A percentile compares a stretch with the other conserved stretches of the same genome.
Conservation (phyloP, 768 basidiomycete species). For the Collybia sordida region DNA sequence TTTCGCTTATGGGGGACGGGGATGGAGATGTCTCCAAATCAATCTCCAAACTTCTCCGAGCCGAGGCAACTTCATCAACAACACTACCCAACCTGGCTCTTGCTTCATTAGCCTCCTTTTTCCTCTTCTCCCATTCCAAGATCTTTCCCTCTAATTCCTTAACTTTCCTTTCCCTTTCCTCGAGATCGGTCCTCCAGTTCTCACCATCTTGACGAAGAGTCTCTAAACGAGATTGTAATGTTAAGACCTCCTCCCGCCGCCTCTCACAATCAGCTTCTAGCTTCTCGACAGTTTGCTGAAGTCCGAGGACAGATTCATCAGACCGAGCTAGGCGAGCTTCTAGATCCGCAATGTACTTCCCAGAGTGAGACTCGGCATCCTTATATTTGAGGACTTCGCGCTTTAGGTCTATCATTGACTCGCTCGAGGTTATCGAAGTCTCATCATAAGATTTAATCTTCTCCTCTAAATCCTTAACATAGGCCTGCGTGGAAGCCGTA, state of each 20-base stretch:
- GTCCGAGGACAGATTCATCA: constrained; percentile 70
- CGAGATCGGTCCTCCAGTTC: constrained; percentile 82
- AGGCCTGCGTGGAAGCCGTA: constrained; percentile 55
- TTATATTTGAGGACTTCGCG: constrained; percentile 79
- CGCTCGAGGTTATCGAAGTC: constrained; percentile 68
- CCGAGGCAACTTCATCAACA: constrained; percentile 69
- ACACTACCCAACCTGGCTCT: constrained; percentile 65
- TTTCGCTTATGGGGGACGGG: constrained; percentile 20
- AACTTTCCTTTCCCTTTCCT: constrained; percentile 76
- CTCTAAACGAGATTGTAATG: constrained; percentile 71
- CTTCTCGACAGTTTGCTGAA: constrained; percentile 70
- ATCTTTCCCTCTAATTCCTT: constrained; percentile 77
- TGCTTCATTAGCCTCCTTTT: constrained; percentile 64
- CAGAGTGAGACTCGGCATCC: constrained; percentile 70
- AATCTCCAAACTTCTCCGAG: constrained; percentile 65
- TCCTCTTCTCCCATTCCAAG: constrained; percentile 75
- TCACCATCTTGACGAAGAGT: constrained; percentile 71
- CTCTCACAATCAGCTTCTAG: constrained; percentile 76
- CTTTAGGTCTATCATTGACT: constrained; percentile 79
- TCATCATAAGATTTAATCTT: constrained; percentile 88
- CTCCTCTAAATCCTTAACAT: constrained; percentile 91
- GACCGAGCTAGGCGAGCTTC: constrained; percentile 78
- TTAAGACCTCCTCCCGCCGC: constrained; percentile 69
- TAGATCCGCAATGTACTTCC: constrained; percentile 82
- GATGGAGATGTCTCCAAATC: constrained; percentile 29